Conservation (phyloP, 805 yeast genomes). For the Spathaspora arborariae region DNA sequence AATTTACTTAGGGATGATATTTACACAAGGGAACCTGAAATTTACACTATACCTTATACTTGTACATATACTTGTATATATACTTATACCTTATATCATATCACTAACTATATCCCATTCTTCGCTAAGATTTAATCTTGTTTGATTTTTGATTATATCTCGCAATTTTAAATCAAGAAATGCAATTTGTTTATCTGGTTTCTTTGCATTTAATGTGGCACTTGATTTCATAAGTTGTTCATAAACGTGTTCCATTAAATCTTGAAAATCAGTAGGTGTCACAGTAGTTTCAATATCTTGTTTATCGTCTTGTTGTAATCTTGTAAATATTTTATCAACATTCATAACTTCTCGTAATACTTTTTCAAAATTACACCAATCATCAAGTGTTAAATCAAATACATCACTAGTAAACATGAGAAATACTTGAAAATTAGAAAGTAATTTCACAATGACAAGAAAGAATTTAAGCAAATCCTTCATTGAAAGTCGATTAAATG, state of each 20-base stretch:
- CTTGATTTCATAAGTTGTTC: conserved; percentile 2
- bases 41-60: not conserved
- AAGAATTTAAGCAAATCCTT: conserved; percentile 36
- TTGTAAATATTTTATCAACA: conserved; percentile 6
- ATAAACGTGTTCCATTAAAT: conserved; percentile 6
- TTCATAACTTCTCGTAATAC: conserved; percentile 7
- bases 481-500: conserved; percentile 33
- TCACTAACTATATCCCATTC: conserved; percentile 19
- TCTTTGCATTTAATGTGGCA: not conserved
- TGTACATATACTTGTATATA: not conserved
- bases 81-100: conserved; percentile 13
- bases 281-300: not conserved
- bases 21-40: not conserved
- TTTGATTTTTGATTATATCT: conserved; percentile 20
- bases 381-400: conserved; percentile 5
- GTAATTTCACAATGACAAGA: conserved; percentile 32
- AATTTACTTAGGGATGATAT: not conserved
- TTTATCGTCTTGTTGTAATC: not conserved
- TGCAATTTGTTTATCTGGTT: conserved; percentile 6
- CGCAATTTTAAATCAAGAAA: conserved; percentile 20
- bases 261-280: conserved; percentile 5
- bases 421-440: conserved; percentile 31
- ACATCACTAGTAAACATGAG: conserved; percentile 10
- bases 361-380: conserved; percentile 13
- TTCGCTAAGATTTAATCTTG: conserved; percentile 15